Conservation (phyloP, 2,329 filamentous ascomycete genomes). For the Colletotrichum horii region DNA sequence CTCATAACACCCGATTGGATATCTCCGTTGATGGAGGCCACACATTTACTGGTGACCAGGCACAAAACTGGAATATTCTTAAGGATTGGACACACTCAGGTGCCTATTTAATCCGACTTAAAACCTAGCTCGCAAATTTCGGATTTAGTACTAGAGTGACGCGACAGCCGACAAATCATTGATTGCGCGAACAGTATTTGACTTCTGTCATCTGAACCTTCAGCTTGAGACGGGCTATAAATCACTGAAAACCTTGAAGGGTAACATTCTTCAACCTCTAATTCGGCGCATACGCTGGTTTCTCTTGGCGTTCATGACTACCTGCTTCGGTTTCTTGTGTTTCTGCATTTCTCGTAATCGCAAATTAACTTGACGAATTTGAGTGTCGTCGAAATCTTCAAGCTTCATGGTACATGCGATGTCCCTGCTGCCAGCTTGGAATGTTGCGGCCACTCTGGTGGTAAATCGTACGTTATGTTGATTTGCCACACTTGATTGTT, state of each 20-base stretch:
- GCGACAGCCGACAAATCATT: not conserved
- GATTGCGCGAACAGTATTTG: accelerated
- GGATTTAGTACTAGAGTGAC: not conserved
- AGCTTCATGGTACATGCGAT: no score
- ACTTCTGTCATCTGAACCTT: not conserved
- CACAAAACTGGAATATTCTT: not conserved
- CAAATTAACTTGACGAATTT: no score
- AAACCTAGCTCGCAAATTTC: not conserved
- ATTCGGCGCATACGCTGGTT: accelerated
- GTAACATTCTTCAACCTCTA: not conserved
- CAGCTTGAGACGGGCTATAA: not conserved
- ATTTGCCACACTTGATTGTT: not conserved
- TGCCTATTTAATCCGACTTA: not conserved
- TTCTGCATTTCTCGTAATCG: no score
- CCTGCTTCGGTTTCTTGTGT: not conserved
- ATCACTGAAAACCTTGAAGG: not conserved
- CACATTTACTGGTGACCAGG: no score
- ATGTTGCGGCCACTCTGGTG: not conserved
- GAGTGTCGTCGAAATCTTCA: no score
- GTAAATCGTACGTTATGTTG: no score
- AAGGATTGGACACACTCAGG: not conserved
- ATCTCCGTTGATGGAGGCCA: not conserved
- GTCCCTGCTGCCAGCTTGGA: not conserved
- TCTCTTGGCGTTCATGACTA: not conserved
- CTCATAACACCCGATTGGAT: not conserved